A percentile compares a stretch with the other conserved stretches of the same genome.
Evolutionary conservation across 1,284 basidiomycete species (phyloP).

Genomic region (Mycosarcoma maydis): DNA sequence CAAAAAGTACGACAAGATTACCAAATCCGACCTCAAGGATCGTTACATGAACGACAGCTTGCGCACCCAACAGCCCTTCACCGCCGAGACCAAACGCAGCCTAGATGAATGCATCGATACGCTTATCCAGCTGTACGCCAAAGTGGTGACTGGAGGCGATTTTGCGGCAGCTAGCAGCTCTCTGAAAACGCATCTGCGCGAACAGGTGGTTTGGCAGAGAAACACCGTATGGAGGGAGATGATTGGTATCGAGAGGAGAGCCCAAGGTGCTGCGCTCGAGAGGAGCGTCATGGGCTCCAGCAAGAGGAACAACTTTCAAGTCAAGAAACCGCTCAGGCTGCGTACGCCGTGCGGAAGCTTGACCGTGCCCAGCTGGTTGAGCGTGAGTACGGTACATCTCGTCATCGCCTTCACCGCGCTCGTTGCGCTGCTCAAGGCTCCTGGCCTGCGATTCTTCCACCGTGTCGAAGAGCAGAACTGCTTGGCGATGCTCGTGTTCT

Average conservation of each 20-base stretch:
- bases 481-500: slow-evolving; percentile 87
- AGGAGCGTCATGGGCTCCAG: slow-evolving; percentile 53
- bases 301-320: slow-evolving; percentile 32
- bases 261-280: slow-evolving; percentile 65
- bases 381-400: slow-evolving; percentile 63
- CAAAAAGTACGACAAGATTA: slow-evolving; percentile 99
- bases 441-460: slow-evolving; percentile 68
- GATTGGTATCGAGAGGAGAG: slow-evolving; percentile 83
- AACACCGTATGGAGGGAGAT: slow-evolving; percentile 98
- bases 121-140: slow-evolving; percentile 82
- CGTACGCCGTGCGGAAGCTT: slow-evolving; percentile 55
- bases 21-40: slow-evolving; percentile 83
- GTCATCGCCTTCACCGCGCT: slow-evolving; percentile 56
- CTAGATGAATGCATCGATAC: slow-evolving; percentile 75
- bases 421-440: slow-evolving; percentile 60
- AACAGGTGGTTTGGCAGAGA: slow-evolving; percentile 88
- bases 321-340: slow-evolving; percentile 49
- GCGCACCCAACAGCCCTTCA: slow-evolving; percentile 69
- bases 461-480: slow-evolving; percentile 86
- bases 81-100: slow-evolving; percentile 72
- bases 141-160: slow-evolving; percentile 85
- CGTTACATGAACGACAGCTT: slow-evolving; percentile 81
- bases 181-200: slow-evolving; percentile 86
- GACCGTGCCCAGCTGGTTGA: slow-evolving; percentile 55
- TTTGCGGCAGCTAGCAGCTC: slow-evolving; percentile 78